phyloP scores from a whole-genome alignment of 2,329 filamentous ascomycete genomes.

The Aspergillus transmontanensis region DNA sequence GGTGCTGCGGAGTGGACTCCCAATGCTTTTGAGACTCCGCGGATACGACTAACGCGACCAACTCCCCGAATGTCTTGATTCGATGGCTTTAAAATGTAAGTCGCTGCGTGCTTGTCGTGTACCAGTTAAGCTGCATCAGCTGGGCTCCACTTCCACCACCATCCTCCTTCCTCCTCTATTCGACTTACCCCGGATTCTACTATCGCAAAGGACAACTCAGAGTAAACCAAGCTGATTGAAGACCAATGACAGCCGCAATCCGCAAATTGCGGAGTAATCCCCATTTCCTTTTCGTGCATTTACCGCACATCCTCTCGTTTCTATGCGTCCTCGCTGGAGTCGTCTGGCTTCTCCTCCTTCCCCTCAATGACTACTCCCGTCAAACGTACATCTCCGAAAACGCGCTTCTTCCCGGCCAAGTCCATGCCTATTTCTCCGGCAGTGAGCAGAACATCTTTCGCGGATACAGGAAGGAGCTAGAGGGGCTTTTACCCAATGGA shows the following conservation, averaged over 20 bases:
- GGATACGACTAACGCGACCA: slow-evolving; percentile 23
- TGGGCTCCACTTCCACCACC: slow-evolving; percentile 2
- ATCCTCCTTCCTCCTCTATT: slow-evolving; percentile 2
- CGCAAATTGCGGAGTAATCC: slow-evolving; percentile 72
- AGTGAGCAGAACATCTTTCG: slow-evolving; percentile 94
- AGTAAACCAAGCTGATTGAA: slow-evolving; percentile 20
- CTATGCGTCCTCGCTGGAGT: slow-evolving; percentile 83
- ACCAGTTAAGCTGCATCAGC: not conserved
- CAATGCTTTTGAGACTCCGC: slow-evolving; percentile 10
- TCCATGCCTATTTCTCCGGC: slow-evolving; percentile 95
- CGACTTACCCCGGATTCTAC: slow-evolving; percentile 17
- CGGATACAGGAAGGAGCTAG: slow-evolving; percentile 83
- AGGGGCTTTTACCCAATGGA: slow-evolving; percentile 45
- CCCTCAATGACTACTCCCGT: slow-evolving; percentile 86
- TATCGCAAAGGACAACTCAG: slow-evolving; percentile 16
- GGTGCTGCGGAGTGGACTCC: not conserved
- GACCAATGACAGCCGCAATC: slow-evolving; percentile 38
- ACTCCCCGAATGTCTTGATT: slow-evolving; percentile 28
- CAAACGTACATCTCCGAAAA: slow-evolving; percentile 97
- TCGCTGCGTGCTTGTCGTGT: slow-evolving; percentile 4
- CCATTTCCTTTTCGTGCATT: slow-evolving; percentile 68
- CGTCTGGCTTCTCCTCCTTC: slow-evolving; percentile 85
- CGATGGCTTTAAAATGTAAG: slow-evolving; percentile 47
- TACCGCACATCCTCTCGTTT: slow-evolving; percentile 85
- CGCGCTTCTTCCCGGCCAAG: slow-evolving; percentile 89